phyloP scores from a whole-genome alignment of 768 basidiomycete genomes.

The Naganishia antarctica region DNA sequence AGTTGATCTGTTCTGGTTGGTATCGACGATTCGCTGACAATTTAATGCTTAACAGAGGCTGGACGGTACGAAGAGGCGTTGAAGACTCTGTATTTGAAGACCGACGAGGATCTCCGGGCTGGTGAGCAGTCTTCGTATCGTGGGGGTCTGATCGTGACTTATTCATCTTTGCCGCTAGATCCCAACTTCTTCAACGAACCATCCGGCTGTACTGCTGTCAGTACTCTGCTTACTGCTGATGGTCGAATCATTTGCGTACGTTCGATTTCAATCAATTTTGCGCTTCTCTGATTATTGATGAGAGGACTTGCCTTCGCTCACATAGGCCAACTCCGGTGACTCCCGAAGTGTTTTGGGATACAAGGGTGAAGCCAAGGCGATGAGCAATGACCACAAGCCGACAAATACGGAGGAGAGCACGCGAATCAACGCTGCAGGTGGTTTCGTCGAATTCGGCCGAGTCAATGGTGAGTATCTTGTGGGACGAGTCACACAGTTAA shows the following conservation, averaged over 20 bases:
- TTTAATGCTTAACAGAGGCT: constrained; percentile 29
- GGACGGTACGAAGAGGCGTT: constrained; percentile 70
- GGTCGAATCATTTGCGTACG: constrained; percentile 57
- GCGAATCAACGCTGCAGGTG: constrained; percentile 83
- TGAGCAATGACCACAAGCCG: constrained; percentile 96
- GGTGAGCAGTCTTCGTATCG: constrained; percentile 53
- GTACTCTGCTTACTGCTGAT: constrained; percentile 74
- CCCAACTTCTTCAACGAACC: constrained; percentile 82
- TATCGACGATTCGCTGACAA: neutral
- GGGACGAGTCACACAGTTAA: too few relatives aligned
- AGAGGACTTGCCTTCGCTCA: constrained; percentile 15
- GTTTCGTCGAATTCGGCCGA: constrained; percentile 91
- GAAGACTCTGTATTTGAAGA: constrained; percentile 84
- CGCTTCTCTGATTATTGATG: neutral
- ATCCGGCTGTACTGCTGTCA: constrained; percentile 93
- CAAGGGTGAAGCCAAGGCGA: constrained; percentile 76
- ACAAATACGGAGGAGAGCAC: constrained; percentile 81
- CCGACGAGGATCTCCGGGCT: constrained; percentile 86
- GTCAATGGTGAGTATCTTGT: constrained; percentile 69
- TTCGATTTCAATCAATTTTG: neutral
- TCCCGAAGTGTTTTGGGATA: constrained; percentile 81
- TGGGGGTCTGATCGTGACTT: constrained; percentile 22
- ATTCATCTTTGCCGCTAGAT: constrained; percentile 54
- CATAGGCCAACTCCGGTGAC: constrained; percentile 98
- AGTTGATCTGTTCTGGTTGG: constrained; percentile 26